phyloP scores from a whole-genome alignment of 805 yeast genomes.

The Citeromyces matritensis region DNA sequence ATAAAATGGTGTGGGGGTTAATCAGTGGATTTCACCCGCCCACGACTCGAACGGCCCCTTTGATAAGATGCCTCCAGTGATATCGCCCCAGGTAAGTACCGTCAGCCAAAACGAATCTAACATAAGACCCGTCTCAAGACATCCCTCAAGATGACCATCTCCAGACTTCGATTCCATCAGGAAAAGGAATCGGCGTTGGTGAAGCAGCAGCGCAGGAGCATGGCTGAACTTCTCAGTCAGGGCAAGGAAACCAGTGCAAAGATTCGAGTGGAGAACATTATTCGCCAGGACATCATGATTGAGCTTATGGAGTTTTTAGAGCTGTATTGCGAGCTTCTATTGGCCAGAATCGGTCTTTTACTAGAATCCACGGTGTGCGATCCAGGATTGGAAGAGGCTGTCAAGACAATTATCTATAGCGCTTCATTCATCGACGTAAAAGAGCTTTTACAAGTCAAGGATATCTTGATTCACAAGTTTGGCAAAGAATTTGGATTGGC shows the following conservation, averaged over 20 bases:
- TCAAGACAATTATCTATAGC: slow-evolving; percentile 50
- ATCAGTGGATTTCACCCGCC: too few relatives aligned
- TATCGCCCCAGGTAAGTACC: slow-evolving; percentile 13
- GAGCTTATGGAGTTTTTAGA: slow-evolving; percentile 72
- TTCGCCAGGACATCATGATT: slow-evolving; percentile 66
- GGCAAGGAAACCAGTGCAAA: slow-evolving; percentile 76
- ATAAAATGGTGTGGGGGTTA: too few relatives aligned
- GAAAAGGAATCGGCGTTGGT: slow-evolving; percentile 63
- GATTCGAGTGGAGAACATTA: slow-evolving; percentile 72
- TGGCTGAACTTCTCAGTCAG: slow-evolving; percentile 53
- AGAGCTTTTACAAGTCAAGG: slow-evolving; percentile 49
- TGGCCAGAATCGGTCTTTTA: slow-evolving; percentile 59
- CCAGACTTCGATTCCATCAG: slow-evolving; percentile 55
- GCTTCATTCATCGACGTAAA: slow-evolving; percentile 65
- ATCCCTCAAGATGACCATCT: slow-evolving; percentile 50
- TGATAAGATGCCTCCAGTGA: slow-evolving; percentile 10
- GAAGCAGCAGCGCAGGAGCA: slow-evolving; percentile 53
- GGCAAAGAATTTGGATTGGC: slow-evolving; percentile 51
- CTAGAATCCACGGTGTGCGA: slow-evolving; percentile 22
- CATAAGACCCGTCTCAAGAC: slow-evolving; percentile 13
- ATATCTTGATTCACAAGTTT: slow-evolving; percentile 42
- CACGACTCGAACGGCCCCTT: background rate
- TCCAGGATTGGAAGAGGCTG: slow-evolving; percentile 61
- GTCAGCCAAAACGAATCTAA: background rate
- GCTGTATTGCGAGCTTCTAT: slow-evolving; percentile 64